A percentile compares a stretch with the other conserved stretches of the same genome.
Conservation (phyloP, 345 rosid genomes). For the Brassica carinata region DNA sequence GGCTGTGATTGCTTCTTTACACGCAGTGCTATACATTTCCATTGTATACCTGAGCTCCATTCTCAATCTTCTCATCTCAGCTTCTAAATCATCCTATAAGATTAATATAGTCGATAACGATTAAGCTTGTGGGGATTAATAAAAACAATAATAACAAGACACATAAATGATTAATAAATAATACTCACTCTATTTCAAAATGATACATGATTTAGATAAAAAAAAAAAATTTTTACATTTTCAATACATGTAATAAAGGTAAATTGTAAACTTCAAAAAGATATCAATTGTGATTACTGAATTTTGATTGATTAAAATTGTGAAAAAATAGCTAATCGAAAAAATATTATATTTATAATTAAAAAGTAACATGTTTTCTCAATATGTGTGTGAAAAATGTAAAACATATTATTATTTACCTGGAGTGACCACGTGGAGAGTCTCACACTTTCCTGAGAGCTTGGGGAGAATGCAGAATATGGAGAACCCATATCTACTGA, state of each 20-base stretch:
- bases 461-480: conserved; percentile 29
- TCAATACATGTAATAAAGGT: too few relatives aligned
- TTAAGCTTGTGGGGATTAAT: background rate
- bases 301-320: too few relatives aligned
- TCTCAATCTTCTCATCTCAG: conserved; percentile 43
- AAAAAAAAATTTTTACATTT: too few relatives aligned
- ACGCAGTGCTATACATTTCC: conserved; percentile 40
- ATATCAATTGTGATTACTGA: too few relatives aligned
- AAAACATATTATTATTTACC: conserved; percentile 1
- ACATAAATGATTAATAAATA: background rate
- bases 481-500: conserved; percentile 31
- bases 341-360: too few relatives aligned
- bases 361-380: too few relatives aligned
- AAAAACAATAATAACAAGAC: background rate
- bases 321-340: too few relatives aligned
- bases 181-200: too few relatives aligned
- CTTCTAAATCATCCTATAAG: conserved; percentile 45
- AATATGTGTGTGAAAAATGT: too few relatives aligned
- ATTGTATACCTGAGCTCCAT: conserved; percentile 44
- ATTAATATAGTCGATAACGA: background rate
- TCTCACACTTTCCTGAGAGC: conserved; percentile 35
- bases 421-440: conserved; percentile 21
- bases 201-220: too few relatives aligned
- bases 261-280: too few relatives aligned
- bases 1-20: conserved; percentile 42